Evolutionary conservation across 805 yeast species (phyloP).

Genomic region (Metschnikowia lunata): DNA sequence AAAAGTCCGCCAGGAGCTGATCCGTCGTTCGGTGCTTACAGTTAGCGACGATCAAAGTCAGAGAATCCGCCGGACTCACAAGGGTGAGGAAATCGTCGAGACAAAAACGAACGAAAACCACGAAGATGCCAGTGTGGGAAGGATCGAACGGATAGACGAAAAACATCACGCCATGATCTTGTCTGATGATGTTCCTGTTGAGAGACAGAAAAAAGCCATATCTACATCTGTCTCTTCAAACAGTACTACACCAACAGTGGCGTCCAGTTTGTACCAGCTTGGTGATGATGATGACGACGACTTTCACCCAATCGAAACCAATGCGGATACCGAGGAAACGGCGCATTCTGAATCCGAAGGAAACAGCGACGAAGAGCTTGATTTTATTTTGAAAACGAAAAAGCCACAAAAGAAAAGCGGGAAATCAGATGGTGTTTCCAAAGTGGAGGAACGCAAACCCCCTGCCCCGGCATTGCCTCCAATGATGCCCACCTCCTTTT

Average conservation of each 20-base stretch:
- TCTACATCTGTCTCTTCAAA: slow-evolving; percentile 11
- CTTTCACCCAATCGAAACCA: background rate
- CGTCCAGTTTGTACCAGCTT: slow-evolving; percentile 12
- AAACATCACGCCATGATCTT: background rate
- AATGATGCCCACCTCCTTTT: slow-evolving; percentile 20
- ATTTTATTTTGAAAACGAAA: slow-evolving; percentile 24
- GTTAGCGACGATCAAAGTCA: slow-evolving; percentile 49
- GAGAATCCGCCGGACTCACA: slow-evolving; percentile 73
- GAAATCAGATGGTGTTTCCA: background rate
- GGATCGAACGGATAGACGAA: background rate
- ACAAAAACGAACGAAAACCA: slow-evolving; percentile 21
- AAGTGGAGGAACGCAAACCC: background rate
- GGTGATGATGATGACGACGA: slow-evolving; percentile 26
- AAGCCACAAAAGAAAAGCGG: background rate
- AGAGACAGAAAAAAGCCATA: slow-evolving; percentile 36
- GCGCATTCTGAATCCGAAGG: slow-evolving; percentile 1
- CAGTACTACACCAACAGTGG: background rate
- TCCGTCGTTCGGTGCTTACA: slow-evolving; percentile 64
- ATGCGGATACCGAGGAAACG: background rate
- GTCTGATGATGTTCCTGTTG: slow-evolving; percentile 22
- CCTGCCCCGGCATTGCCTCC: slow-evolving; percentile 11
- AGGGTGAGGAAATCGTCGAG: slow-evolving; percentile 82
- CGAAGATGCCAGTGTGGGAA: slow-evolving; percentile 22
- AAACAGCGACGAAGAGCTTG: slow-evolving; percentile 30
- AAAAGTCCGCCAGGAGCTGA: slow-evolving; percentile 63